Evolutionary conservation across 805 yeast species (phyloP), one percentile per base, ranked within the genome.

Genomic region (Pichia nanzhaoensis): DNA sequence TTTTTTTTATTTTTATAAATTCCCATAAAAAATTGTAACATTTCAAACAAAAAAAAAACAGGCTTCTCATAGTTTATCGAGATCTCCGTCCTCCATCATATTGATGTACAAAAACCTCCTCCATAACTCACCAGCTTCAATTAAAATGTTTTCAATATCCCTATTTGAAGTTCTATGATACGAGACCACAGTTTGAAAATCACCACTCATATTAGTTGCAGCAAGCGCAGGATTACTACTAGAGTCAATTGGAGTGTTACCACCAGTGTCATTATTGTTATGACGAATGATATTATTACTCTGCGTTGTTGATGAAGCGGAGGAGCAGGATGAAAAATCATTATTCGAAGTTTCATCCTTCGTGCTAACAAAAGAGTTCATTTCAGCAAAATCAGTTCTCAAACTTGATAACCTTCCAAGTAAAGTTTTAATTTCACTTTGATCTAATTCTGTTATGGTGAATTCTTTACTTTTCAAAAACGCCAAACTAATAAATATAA

Each of bases 101-200:
- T 79, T 84, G 46, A 68, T 64, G 71, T 78, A 85, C 34, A 84
- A 65, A 86, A 91, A 85, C 55, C 80, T 82, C 51, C 96, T 70
- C 95, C 95, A 87, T 36, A 84, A 69, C 56, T 87, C 95, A 28
- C 95, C 95, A 2, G 95, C 90, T 59, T 82, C 90, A 45, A 69
- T 66, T 36, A 86, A 71, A 24, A 87, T 72, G 51, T 81, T 82
- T 56, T 84, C 89, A 59, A 87, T 82, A 52, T 84, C 87, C 48
- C 68, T 52, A 40, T 55, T 60, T 13, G 65, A 59, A 42, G 60
- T 60, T 20, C 51, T 19, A 32, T 33, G 30, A 18, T 30, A 22
- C 9, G 33, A 31, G 4, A 39, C 7, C 20, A 34, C 16, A 5
- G 32, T 33, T 22, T 40, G 37, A 18, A 32, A 10, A 39, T 33